Evolutionary conservation across 1,139 yeast species (phyloP), one percentile per base, ranked within the genome.

Genomic region (Geotrichum carabidarum): DNA sequence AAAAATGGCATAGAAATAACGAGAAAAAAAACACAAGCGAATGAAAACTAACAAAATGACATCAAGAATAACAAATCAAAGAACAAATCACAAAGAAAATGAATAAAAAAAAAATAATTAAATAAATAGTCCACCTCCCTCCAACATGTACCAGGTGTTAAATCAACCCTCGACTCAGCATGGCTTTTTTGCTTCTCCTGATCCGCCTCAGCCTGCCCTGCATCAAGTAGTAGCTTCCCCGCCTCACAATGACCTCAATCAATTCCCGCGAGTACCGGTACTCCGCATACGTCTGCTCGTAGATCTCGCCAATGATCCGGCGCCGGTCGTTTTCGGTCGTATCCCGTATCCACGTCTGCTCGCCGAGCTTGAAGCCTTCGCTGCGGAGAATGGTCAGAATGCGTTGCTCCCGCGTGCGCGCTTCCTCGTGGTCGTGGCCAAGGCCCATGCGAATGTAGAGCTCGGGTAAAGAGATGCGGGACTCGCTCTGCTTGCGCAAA

Each of bases 191-290:
- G 40, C 61, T 74, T 58, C 90, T 73, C 60, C 93, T 76, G 57
- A 83, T 83, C 57, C 85, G 77, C 61, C 95, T 76, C 51, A 86
- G 71, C 59, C 90, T 74, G 35, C 89, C 84, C 67, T 87, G 95
- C 93, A 86, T 86, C 72, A 82, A 72, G 56, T 84, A 81, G 66
- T 88, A 87, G 15, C 88, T 80, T 1, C 94, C 95, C 55, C 95
- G 77, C 62, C 91, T 79, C 36, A 88, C 78, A 30, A 88, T 80
- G 0, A 84, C 82, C 63, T 86, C 91, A 49, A 87, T 71, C 38
- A 80, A 75, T 32, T 75, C 75, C 51, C 72, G 76, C 50, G 81
- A 74, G 63, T 79, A 81, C 36, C 72, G 78, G 65, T 80, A 84
- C 42, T 74, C 75, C 1, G 65, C 66, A 27, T 71, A 71, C 3